Base-by-base conservation (phyloP, 1,139 yeast genomes). In the Yamadazyma mexicana region DNA sequence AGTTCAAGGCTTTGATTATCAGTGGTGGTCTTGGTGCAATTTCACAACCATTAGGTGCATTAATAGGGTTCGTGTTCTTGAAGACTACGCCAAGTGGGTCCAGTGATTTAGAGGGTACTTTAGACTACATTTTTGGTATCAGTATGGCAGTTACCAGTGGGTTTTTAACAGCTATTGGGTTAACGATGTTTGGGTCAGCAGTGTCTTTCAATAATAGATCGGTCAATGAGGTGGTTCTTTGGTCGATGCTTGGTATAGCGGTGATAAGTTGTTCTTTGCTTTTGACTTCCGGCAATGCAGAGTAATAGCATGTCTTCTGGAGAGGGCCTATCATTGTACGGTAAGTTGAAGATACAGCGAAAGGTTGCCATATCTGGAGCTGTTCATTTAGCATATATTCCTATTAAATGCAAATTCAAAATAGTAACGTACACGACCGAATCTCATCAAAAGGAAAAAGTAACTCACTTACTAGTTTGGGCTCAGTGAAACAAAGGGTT, bases 41-140 rank as follows among this genome's bases (percentile, higher is more conserved):
- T 1, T 81, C 96, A 2, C 98, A 89, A 55, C 97, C 98, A 0
- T 49, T 87, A 18, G 98, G 98, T 18, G 98, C 97, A 0, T 49
- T 83, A 1, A 48, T 84, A 1, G 98, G 96, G 0, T 76, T 75
- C 59, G 47, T 73, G 3, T 67, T 86, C 36, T 71, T 86, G 47
- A 60, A 61, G n/a, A 59, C 63, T 31, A 63, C 65, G 35, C 58
- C 61, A 2, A 11, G 37, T 2, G 11, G 31, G 3, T 31, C 35
- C 10, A 49, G 68, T 18, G 62, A 68, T 25, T 64, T 64, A 40
- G 54, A 69, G 14, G 51, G 55, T 4, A 58, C 58, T 29, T 61
- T 77, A 17, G 56, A 71, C 44, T 58, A 67, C 34, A 59, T 78
- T 1, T 83, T 84, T 60, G 95, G 94, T 0, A 50, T 75, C 0